Evolutionary conservation across 192 early-diverging fungal genomes (phyloP).

Genomic region (Rhizophagus clarus): DNA sequence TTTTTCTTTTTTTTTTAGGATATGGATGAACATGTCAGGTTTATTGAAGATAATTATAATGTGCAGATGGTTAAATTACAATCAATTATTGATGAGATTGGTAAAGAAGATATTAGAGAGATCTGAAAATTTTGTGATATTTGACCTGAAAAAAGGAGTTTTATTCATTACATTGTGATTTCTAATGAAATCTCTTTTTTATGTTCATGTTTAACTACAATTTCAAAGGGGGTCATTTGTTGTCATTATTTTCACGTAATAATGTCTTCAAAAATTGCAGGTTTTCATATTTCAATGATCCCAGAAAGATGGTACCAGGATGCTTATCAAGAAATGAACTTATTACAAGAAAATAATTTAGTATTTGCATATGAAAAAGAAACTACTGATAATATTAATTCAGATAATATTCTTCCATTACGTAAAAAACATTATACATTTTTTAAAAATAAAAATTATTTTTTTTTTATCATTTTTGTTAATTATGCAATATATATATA

Average conservation of each 20-base stretch:
- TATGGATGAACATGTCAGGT: neutral
- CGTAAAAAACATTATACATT: no score
- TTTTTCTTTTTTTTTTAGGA: neutral
- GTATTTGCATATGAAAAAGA: no score
- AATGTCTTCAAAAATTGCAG: neutral
- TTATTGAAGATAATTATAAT: constrained; percentile 2
- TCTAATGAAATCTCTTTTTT: neutral
- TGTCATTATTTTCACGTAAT: constrained; percentile 16
- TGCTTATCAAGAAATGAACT: no score
- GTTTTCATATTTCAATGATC: constrained; percentile 21
- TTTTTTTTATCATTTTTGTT: no score
- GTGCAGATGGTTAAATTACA: neutral
- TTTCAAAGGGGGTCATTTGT: constrained; percentile 6
- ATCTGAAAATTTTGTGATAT: neutral
- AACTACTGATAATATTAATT: no score
- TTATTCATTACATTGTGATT: neutral
- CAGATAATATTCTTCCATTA: no score
- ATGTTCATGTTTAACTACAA: neutral
- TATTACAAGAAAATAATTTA: no score
- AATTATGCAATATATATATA: no score
- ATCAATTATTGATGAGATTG: no score
- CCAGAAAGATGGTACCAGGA: constrained; percentile 3
- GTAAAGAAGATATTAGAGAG: no score
- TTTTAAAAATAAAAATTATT: no score
- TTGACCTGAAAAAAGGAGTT: neutral